These are phyloP conservation scores for Boletus huronensis DNA, from an alignment of 768 basidiomycete genomes.

Conservation along the genomic window DNA sequence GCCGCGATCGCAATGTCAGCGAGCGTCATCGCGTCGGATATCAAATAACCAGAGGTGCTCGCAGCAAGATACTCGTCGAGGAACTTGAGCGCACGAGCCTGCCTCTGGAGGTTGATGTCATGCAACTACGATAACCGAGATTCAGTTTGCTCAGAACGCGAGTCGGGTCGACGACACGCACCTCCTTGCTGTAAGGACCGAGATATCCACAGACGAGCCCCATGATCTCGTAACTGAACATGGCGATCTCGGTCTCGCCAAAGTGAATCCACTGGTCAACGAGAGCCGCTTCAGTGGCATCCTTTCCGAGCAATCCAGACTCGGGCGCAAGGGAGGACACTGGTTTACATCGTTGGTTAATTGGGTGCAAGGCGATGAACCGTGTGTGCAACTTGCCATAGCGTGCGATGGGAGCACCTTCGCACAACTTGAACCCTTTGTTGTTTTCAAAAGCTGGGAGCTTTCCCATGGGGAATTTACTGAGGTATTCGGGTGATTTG, in stretches of 20 bases:
- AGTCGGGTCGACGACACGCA: background rate
- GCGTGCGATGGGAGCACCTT: slow-evolving; percentile 30
- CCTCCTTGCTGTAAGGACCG: slow-evolving; percentile 25
- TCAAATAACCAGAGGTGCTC: slow-evolving; percentile 20
- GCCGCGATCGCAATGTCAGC: slow-evolving; percentile 26
- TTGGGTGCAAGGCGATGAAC: background rate
- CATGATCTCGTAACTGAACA: slow-evolving; percentile 17
- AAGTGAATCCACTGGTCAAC: slow-evolving; percentile 33
- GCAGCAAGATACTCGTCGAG: slow-evolving; percentile 26
- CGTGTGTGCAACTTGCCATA: slow-evolving; percentile 14
- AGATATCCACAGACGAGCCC: slow-evolving; percentile 17
- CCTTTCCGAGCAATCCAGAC: slow-evolving; percentile 26
- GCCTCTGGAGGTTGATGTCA: slow-evolving; percentile 11
- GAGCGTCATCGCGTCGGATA: slow-evolving; percentile 24
- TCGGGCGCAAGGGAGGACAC: slow-evolving; percentile 27
- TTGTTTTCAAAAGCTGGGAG: slow-evolving; percentile 26
- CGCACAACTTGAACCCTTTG: slow-evolving; percentile 24
- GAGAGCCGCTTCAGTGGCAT: slow-evolving; percentile 22
- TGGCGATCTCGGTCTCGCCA: slow-evolving; percentile 25
- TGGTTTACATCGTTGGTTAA: background rate
- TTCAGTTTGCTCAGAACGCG: background rate
- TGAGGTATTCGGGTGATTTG: slow-evolving; percentile 25
- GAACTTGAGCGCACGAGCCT: slow-evolving; percentile 21
- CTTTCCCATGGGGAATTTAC: slow-evolving; percentile 30
- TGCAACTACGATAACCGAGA: slow-evolving; percentile 13